These are phyloP conservation scores for Aureobasidium sp. DNA, from an alignment of 2,329 filamentous ascomycete species.

Conservation along the genomic window DNA sequence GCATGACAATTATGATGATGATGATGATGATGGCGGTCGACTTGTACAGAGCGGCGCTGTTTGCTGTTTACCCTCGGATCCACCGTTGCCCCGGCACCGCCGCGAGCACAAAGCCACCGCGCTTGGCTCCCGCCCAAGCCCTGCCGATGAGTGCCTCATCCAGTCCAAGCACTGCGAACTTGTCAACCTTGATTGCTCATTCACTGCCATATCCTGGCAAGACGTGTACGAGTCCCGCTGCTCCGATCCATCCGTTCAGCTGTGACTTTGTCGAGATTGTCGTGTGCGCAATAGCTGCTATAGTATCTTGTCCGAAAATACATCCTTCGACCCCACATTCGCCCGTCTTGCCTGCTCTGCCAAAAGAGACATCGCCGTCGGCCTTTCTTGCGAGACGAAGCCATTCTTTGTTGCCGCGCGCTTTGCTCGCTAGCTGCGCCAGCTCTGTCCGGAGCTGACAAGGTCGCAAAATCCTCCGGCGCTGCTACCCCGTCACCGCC, in stretches of 20 bases:
- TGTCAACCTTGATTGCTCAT: not conserved
- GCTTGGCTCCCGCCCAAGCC: not conserved
- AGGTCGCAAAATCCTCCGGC: not conserved
- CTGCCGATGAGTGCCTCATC: too few species aligned
- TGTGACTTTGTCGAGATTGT: not conserved
- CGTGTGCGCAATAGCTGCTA: not conserved
- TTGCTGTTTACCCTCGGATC: not conserved
- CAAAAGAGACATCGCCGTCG: not conserved
- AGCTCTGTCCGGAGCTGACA: not conserved
- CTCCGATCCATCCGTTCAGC: not conserved
- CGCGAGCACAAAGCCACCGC: not conserved
- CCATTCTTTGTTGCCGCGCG: slow-evolving; percentile 6
- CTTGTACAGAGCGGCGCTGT: not conserved
- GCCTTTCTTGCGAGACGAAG: not conserved
- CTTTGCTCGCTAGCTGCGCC: slow-evolving; percentile 12
- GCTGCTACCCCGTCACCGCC: slow-evolving; percentile 5
- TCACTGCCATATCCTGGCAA: too few species aligned
- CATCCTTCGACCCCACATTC: too few species aligned
- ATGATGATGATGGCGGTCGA: too few species aligned
- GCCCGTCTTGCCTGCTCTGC: not conserved
- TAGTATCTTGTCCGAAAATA: too few species aligned
- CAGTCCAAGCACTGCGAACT: not conserved
- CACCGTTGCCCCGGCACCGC: not conserved
- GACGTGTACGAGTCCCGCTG: too few species aligned
- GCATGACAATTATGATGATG: not conserved